Evolutionary conservation across 257 asterid species (phyloP).

Genomic region (Ocimum tenuiflorum): DNA sequence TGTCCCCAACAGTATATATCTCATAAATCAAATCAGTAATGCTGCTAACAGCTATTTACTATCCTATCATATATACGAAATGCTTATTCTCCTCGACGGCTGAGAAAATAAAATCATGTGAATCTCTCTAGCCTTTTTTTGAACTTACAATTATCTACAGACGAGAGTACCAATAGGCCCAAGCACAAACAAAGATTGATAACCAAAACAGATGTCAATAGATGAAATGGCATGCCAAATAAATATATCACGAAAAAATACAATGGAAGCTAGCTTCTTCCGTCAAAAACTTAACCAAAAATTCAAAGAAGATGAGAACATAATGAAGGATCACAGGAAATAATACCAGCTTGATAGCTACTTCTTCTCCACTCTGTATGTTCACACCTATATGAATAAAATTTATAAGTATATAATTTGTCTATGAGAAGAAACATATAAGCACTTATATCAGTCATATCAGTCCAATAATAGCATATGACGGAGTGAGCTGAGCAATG

Average conservation of each 20-base stretch:
- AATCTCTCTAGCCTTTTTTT: no score
- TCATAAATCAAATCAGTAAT: no score
- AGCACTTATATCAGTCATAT: neutral
- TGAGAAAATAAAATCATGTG: no score
- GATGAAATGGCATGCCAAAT: neutral
- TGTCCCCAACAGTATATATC: no score
- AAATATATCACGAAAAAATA: neutral
- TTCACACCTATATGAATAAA: slow-evolving; percentile 58
- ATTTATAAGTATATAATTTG: neutral
- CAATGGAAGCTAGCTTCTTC: neutral
- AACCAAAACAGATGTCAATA: neutral
- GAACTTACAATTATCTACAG: no score
- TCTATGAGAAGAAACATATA: neutral
- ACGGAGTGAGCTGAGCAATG: neutral
- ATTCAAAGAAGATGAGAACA: neutral
- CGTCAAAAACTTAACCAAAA: slow-evolving; percentile 9
- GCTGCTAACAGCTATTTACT: no score
- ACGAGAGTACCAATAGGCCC: slow-evolving; percentile 1
- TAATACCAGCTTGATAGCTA: slow-evolving; percentile 78
- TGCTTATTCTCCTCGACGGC: no score
- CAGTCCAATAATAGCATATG: neutral
- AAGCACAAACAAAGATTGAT: neutral
- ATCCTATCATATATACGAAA: no score
- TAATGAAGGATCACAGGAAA: slow-evolving; percentile 11
- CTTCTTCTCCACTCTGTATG: slow-evolving; percentile 90